These are phyloP conservation scores for Trichophyton verrucosum DNA, from an alignment of 2,329 filamentous ascomycete species.

Conservation along the genomic window DNA sequence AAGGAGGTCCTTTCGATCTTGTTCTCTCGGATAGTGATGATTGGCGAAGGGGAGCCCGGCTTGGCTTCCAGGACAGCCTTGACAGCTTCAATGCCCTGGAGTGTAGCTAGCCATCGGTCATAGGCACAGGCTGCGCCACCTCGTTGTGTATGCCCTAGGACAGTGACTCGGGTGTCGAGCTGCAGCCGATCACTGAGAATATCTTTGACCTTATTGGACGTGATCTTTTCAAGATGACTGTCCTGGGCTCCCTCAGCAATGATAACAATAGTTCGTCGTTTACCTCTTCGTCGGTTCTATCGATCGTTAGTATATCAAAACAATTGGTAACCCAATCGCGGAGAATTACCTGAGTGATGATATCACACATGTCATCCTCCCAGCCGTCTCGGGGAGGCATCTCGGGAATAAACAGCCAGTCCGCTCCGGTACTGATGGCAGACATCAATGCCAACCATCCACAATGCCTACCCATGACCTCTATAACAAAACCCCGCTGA, in stretches of 20 bases:
- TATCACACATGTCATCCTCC: constrained; percentile 73
- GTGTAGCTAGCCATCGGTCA: constrained; percentile 80
- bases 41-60: constrained; percentile 78
- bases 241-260: constrained; percentile 92
- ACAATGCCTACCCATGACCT: constrained; percentile 97
- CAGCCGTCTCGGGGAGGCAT: constrained; percentile 78
- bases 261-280: constrained; percentile 96
- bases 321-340: neutral
- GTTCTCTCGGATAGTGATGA: constrained; percentile 95
- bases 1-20: constrained; percentile 86
- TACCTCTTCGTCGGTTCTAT: constrained; percentile 75
- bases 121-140: constrained; percentile 87
- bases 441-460: constrained; percentile 96
- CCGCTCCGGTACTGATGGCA: constrained; percentile 84
- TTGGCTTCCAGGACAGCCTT: constrained; percentile 81
- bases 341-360: constrained; percentile 54
- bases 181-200: constrained; percentile 70
- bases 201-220: constrained; percentile 67
- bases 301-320: constrained; percentile 2
- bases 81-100: constrained; percentile 90
- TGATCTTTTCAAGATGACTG: constrained; percentile 69
- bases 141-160: constrained; percentile 92
- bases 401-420: constrained; percentile 95
- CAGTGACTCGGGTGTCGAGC: constrained; percentile 87
- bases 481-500: constrained; percentile 90